Conservation (phyloP, 1,284 basidiomycete species). For the Moesziomyces globuligerus region DNA sequence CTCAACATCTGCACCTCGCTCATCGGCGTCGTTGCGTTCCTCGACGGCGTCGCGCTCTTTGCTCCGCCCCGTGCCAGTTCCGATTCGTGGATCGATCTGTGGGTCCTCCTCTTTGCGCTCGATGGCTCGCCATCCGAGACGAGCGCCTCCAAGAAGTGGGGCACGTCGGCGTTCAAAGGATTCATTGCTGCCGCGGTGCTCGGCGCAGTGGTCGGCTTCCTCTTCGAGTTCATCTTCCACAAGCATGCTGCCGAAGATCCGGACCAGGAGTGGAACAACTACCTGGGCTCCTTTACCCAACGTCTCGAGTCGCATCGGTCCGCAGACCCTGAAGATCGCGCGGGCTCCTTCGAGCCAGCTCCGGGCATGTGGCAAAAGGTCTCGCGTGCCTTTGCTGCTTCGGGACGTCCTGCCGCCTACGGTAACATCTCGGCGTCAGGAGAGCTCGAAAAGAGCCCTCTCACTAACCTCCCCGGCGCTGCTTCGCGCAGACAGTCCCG, state of each 20-base stretch:
- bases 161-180: constrained; percentile 56
- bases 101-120: constrained; percentile 50
- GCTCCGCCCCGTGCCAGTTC: constrained; percentile 46
- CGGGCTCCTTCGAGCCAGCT: constrained; percentile 56
- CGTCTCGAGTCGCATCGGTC: constrained; percentile 32
- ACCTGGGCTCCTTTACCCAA: constrained; percentile 53
- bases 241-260: constrained; percentile 51
- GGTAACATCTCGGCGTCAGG: constrained; percentile 29
- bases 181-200: constrained; percentile 58
- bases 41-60: constrained; percentile 57
- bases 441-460: constrained; percentile 26
- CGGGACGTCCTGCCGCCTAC: constrained; percentile 41
- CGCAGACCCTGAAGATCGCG: constrained; percentile 17
- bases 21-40: constrained; percentile 52
- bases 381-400: constrained; percentile 23
- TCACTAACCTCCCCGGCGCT: constrained; percentile 26
- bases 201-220: constrained; percentile 39
- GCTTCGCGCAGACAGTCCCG: constrained; percentile 10
- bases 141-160: constrained; percentile 49
- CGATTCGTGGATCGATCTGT: constrained; percentile 55
- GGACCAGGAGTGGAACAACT: constrained; percentile 59
- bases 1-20: constrained; percentile 57
- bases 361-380: constrained; percentile 44
- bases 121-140: constrained; percentile 27
- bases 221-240: constrained; percentile 56